These are phyloP conservation scores for Botrytis tulipae DNA, from an alignment of 2,329 filamentous ascomycete genomes.

Conservation along the genomic window DNA sequence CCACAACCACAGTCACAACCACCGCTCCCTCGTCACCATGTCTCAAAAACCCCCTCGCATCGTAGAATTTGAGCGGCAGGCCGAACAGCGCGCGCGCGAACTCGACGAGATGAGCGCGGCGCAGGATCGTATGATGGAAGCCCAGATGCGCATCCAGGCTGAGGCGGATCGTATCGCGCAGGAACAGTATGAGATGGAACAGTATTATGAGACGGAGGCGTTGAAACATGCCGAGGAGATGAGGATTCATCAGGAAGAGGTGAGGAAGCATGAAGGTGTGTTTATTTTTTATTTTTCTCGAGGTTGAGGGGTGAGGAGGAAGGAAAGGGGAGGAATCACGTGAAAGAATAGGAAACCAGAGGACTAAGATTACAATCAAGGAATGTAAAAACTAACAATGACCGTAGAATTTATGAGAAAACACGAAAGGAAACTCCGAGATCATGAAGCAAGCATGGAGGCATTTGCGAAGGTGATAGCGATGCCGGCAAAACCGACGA, in stretches of 20 bases:
- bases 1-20: rapidly evolving
- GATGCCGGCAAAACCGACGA: constrained; percentile 34
- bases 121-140: constrained; percentile 33
- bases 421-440: constrained; percentile 29
- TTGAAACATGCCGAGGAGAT: constrained; percentile 37
- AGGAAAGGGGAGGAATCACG: neutral
- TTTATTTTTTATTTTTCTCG: neutral
- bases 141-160: constrained; percentile 27
- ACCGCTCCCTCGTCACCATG: neutral
- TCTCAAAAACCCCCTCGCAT: constrained; percentile 32
- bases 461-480: constrained; percentile 39
- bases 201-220: constrained; percentile 38
- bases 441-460: constrained; percentile 36
- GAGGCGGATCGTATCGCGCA: constrained; percentile 37
- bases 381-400: neutral
- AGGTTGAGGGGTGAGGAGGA: no score
- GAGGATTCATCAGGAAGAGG: constrained; percentile 36
- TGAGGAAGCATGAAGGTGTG: constrained; percentile 34
- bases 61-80: constrained; percentile 37
- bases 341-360: no score
- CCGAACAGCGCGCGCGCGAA: constrained; percentile 35
- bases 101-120: constrained; percentile 29
- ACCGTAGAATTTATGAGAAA: constrained; percentile 26
- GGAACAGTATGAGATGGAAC: constrained; percentile 38
- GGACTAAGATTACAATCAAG: no score